Conservation (phyloP, 192 early-diverging fungal genomes). For the Coemansia sp. region DNA sequence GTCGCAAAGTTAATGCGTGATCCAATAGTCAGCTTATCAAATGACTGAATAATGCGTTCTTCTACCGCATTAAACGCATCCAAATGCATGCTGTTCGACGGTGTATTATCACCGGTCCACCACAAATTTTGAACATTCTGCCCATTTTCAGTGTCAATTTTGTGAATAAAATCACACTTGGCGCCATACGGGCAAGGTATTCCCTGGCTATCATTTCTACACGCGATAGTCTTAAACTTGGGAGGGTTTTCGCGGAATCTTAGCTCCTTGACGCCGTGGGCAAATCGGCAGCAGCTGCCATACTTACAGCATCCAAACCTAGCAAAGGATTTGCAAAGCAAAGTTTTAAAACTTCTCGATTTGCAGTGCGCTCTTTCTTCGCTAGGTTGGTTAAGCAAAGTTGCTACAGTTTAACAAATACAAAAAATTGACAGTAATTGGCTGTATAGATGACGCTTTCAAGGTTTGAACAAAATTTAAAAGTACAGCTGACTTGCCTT, state of each 20-base stretch:
- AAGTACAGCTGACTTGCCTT: too few relatives aligned
- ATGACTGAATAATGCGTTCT: neutral
- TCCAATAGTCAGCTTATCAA: too few relatives aligned
- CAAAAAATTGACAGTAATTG: neutral
- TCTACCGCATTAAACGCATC: neutral
- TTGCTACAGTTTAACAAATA: neutral
- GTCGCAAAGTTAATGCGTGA: too few relatives aligned
- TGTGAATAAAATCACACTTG: constrained; percentile 49
- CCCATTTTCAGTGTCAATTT: neutral
- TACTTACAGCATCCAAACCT: constrained; percentile 16
- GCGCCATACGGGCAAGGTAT: constrained; percentile 27
- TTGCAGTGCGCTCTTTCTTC: neutral
- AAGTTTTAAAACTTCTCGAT: constrained; percentile 35
- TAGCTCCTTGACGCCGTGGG: constrained; percentile 34
- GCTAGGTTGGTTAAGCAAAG: neutral
- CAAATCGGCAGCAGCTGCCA: constrained; percentile 32
- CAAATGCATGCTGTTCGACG: neutral
- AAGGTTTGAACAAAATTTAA: too few relatives aligned
- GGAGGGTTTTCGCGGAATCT: constrained; percentile 24
- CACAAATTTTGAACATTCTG: neutral
- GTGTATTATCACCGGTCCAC: neutral
- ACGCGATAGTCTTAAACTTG: constrained; percentile 29
- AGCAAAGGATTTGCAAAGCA: constrained; percentile 23
- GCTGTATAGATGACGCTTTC: too few relatives aligned
- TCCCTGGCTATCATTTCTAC: constrained; percentile 25